A percentile compares a stretch with the other conserved stretches of the same genome.
phyloP scores from a whole-genome alignment of 2,329 filamentous ascomycete genomes.

The Venturia aucupariae region DNA sequence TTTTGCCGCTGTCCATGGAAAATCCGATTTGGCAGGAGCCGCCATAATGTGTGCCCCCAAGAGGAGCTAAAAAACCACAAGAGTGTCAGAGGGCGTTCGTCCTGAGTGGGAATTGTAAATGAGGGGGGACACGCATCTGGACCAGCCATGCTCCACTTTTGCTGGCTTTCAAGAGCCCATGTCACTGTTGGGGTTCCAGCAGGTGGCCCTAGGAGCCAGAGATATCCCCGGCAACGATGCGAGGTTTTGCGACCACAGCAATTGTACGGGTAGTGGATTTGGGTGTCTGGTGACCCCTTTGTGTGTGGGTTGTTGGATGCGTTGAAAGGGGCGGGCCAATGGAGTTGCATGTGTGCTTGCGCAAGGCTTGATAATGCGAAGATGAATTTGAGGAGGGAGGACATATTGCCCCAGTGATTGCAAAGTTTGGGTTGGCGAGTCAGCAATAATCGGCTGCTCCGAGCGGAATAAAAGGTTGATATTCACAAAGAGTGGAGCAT shows the following conservation, averaged over 20 bases:
- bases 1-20: conserved; percentile 34
- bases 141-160: conserved; percentile 32
- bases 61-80: conserved; percentile 14
- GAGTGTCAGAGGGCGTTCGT: too few relatives aligned
- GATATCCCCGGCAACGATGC: conserved; percentile 36
- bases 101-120: too few relatives aligned
- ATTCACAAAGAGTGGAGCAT: neutral
- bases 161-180: conserved; percentile 34
- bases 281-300: conserved; percentile 25
- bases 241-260: conserved; percentile 32
- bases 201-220: conserved; percentile 34
- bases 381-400: conserved; percentile 7
- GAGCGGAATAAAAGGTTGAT: neutral
- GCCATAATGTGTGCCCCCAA: conserved; percentile 36
- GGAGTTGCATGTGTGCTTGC: conserved; percentile 34
- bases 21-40: conserved; percentile 40
- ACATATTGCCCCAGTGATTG: neutral
- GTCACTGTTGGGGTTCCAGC: conserved; percentile 34
- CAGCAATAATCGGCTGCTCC: too few relatives aligned
- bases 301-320: conserved; percentile 36
- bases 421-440: too few relatives aligned
- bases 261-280: conserved; percentile 37
- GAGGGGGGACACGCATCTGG: conserved; percentile 15
- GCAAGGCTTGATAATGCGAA: neutral
- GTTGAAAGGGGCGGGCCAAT: conserved; percentile 35